Conservation (phyloP, 73 alveolate species). For the Blepharisma japonicum region DNA sequence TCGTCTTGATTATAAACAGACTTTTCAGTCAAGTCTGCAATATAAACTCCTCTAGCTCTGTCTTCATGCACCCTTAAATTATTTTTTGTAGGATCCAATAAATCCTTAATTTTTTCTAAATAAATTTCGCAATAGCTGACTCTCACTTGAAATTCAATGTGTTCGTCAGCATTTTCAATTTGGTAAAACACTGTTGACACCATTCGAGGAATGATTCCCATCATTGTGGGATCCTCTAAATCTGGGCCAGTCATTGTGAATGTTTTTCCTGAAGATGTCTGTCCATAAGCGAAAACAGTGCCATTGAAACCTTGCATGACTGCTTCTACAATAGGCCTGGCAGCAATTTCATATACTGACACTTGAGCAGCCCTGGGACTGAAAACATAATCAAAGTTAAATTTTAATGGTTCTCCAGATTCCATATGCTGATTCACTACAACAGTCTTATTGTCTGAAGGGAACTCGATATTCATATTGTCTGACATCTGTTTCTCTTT, state of each 20-base stretch:
- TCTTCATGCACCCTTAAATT: conserved; percentile 89
- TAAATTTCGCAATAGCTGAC: conserved; percentile 91
- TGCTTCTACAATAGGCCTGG: conserved; percentile 85
- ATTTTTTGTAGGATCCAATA: conserved; percentile 79
- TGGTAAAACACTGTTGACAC: conserved; percentile 78
- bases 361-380: conserved; percentile 73
- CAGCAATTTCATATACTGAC: conserved; percentile 80
- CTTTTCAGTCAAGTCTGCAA: conserved; percentile 86
- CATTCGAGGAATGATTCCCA: conserved; percentile 95
- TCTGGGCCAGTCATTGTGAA: conserved; percentile 94
- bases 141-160: conserved; percentile 81
- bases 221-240: conserved; percentile 59
- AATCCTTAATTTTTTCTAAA: conserved; percentile 94
- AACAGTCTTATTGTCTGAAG: conserved; percentile 6
- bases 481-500: conserved; percentile 3
- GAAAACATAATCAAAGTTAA: conserved; percentile 88
- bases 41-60: conserved; percentile 94
- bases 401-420: conserved; percentile 27
- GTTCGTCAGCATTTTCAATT: conserved; percentile 77
- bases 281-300: conserved; percentile 97
- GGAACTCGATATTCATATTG: neutral
- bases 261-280: conserved; percentile 97
- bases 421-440: neutral
- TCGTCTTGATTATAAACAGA: conserved; percentile 80
- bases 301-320: conserved; percentile 97